Evolutionary conservation across 192 early-diverging fungal species (phyloP).

Genomic region (Gonapodya prolifera): DNA sequence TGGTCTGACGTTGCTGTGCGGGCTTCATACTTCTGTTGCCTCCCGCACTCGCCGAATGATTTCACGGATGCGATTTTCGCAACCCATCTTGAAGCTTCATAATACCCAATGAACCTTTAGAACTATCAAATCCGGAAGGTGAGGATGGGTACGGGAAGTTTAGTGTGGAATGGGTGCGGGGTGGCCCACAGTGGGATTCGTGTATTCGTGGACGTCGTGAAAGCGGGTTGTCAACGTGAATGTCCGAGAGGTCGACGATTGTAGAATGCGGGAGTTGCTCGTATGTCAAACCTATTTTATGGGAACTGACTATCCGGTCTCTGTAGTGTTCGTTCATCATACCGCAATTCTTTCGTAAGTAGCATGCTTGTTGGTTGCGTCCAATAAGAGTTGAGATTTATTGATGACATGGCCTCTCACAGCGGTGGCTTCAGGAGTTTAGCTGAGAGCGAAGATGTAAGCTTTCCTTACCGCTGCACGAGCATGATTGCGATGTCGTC

Average conservation of each 20-base stretch:
- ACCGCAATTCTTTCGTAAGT: background rate
- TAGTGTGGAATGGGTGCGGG: too few relatives aligned
- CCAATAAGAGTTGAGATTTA: constrained; percentile 1
- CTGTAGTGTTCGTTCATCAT: background rate
- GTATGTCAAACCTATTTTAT: background rate
- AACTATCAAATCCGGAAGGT: background rate
- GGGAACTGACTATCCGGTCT: background rate
- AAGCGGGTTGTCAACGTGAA: background rate
- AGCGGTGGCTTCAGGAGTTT: background rate
- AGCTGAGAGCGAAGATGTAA: background rate
- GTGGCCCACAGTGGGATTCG: too few relatives aligned
- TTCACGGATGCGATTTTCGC: background rate
- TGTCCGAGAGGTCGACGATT: background rate
- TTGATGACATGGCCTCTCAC: background rate
- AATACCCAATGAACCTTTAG: background rate
- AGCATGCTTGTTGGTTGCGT: background rate
- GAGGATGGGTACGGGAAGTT: background rate
- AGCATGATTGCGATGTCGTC: background rate
- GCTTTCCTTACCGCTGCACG: background rate
- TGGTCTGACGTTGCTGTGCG: too few relatives aligned
- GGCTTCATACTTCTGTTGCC: background rate
- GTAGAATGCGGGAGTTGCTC: background rate
- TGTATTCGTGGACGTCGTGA: too few relatives aligned
- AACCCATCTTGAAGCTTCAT: background rate
- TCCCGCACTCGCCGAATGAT: background rate